These are phyloP conservation scores for Phyllosticta paracitricarpa DNA, from an alignment of 2,329 filamentous ascomycete genomes.

Conservation along the genomic window DNA sequence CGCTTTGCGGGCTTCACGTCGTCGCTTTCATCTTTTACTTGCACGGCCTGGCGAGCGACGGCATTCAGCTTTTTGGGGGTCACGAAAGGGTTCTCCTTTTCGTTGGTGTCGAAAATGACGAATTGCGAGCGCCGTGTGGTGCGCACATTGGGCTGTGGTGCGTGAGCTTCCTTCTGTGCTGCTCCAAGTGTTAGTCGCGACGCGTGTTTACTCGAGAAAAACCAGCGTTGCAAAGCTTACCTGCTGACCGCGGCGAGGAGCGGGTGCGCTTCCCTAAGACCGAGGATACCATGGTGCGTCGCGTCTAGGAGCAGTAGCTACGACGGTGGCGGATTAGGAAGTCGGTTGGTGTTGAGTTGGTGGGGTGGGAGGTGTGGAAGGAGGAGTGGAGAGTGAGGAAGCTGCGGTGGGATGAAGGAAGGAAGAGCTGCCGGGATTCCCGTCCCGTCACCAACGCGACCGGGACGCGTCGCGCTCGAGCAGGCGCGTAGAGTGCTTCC, in stretches of 20 bases:
- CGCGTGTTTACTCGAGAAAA: slow-evolving; percentile 20
- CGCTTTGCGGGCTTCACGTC: slow-evolving; percentile 26
- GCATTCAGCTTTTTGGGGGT: slow-evolving; percentile 24
- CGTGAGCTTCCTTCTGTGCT: background rate
- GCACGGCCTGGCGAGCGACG: slow-evolving; percentile 30
- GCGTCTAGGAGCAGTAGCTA: background rate
- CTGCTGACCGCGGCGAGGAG: slow-evolving; percentile 18
- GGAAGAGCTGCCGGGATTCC: background rate
- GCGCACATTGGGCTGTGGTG: slow-evolving; percentile 9
- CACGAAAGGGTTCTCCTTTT: slow-evolving; percentile 54
- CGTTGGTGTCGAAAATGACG: slow-evolving; percentile 48
- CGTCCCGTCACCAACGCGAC: background rate
- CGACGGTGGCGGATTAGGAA: background rate
- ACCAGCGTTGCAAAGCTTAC: slow-evolving; percentile 6
- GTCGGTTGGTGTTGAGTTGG: background rate
- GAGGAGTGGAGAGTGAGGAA: background rate
- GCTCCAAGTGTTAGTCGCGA: slow-evolving; percentile 13
- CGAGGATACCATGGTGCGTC: slow-evolving; percentile 22
- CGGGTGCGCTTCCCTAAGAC: slow-evolving; percentile 31
- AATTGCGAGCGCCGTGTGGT: slow-evolving; percentile 35
- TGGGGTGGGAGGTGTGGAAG: background rate
- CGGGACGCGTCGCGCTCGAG: background rate
- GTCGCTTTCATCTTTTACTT: slow-evolving; percentile 34
- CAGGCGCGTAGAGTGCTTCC: too few relatives aligned
- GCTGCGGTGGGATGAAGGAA: background rate